Conservation (phyloP, 192 early-diverging fungal genomes). For the Coemansia sp. region DNA sequence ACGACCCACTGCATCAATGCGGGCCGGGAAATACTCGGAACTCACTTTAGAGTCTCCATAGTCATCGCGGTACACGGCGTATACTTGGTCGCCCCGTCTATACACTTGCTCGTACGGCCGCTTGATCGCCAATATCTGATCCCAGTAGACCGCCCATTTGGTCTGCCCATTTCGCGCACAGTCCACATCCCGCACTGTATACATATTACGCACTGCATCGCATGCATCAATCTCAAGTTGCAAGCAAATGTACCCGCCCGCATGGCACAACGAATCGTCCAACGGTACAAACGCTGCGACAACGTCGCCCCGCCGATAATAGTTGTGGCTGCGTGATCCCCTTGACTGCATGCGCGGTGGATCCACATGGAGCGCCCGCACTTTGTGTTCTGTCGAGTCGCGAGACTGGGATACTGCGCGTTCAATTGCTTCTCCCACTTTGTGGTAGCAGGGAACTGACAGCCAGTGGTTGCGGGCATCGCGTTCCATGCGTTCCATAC, state of each 20-base stretch:
- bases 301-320: constrained; percentile 40
- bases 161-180: constrained; percentile 6
- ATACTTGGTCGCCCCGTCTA: constrained; percentile 45
- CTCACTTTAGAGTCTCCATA: constrained; percentile 30
- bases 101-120: constrained; percentile 41
- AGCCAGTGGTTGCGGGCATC: constrained; percentile 47
- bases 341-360: constrained; percentile 19
- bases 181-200: constrained; percentile 39
- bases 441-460: not conserved
- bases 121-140: constrained; percentile 42
- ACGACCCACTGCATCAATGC: constrained; percentile 20
- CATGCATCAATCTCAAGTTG: constrained; percentile 28
- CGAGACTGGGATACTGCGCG: constrained; percentile 11
- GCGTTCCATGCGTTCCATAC: constrained; percentile 28
- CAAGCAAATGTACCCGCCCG: constrained; percentile 26
- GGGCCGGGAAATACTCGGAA: constrained; percentile 46
- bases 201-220: constrained; percentile 32
- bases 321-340: constrained; percentile 24
- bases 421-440: not conserved
- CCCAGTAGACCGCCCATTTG: constrained; percentile 46
- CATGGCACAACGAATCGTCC: constrained; percentile 9
- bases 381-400: not conserved
- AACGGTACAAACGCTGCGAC: constrained; percentile 42
- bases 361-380: constrained; percentile 26
- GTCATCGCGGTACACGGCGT: constrained; percentile 48